Base-by-base conservation (phyloP, 106 monocot species). In the Dioscorea alata region DNA sequence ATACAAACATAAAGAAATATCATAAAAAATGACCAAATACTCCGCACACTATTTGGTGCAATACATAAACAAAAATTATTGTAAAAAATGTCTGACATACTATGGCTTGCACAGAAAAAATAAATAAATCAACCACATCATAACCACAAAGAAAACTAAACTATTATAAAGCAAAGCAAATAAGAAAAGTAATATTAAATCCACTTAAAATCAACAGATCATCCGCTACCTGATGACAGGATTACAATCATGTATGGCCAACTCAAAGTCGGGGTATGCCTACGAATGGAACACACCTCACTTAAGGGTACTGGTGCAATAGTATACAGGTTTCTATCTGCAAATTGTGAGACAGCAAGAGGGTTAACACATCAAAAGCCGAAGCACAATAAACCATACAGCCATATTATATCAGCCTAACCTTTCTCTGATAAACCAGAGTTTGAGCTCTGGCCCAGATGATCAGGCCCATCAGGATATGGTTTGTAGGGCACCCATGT, bases 231-330 rank as follows among this genome's bases (percentile, higher is more conserved):
- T 78, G 96, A 96, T 74, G 86, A 88, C 21, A 96, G 71, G 71
- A 96, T 84, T 71, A 96, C 75, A 67, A 96, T 96, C 61, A 96
- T 69, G 42, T 96, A 96, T 51, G 84, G 92, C 84, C 84, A 96
- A 28, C 86, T 84, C 82, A 96, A 74, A 16, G 91, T 35, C 34
- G 96, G 92, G 0, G 80, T 89, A 65, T 96, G 86, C 59, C 88
- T 88, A 24, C 89, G 88, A 42, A 96, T 70, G 14, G 86, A 96
- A 64, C 79, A 89, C 12, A 96, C 77, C 57, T 84, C 88, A 60
- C 69, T 80, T 59, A 96, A 32, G 48, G 92, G 64, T 63, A 93
- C 70, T 50, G 81, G 75, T 61, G 76, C 81, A 53, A 96, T 96
- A 4, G 84, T 75, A 54, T 96, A 96, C 24, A 96, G 64, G 33